Conservation (phyloP, 2,329 filamentous ascomycete genomes). For the Colletotrichum tanaceti region DNA sequence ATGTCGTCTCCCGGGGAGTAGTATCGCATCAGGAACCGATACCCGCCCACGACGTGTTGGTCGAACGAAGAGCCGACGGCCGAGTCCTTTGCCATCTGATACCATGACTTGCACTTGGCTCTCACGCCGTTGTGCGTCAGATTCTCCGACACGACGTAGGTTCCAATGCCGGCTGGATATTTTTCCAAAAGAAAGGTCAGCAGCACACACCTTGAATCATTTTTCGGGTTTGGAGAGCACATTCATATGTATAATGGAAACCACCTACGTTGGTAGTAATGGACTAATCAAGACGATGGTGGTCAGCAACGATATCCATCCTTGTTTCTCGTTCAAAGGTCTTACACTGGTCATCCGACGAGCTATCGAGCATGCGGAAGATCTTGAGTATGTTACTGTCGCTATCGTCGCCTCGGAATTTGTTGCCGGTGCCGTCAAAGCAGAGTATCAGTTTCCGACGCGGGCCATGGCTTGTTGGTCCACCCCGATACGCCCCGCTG, state of each 20-base stretch:
- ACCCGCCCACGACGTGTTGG: constrained; percentile 85
- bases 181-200: too few relatives aligned
- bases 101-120: constrained; percentile 73
- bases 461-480: constrained; percentile 1
- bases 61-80: constrained; percentile 84
- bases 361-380: constrained; percentile 75
- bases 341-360: constrained; percentile 68
- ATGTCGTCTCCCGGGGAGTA: constrained; percentile 74
- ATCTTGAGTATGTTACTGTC: constrained; percentile 78
- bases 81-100: constrained; percentile 80
- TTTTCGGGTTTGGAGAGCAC: too few relatives aligned
- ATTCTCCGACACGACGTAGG: constrained; percentile 73
- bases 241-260: too few relatives aligned
- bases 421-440: constrained; percentile 73
- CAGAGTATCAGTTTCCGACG: constrained; percentile 66
- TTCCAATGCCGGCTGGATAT: constrained; percentile 73
- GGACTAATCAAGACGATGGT: constrained; percentile 52
- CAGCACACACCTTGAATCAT: too few relatives aligned
- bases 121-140: constrained; percentile 67
- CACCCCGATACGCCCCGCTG: constrained; percentile 11
- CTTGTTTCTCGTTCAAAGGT: constrained; percentile 1
- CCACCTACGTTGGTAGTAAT: constrained; percentile 71
- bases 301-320: background rate
- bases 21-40: constrained; percentile 82
- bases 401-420: constrained; percentile 71